These are phyloP conservation scores for Pseudonitzschia multistriata DNA, from an alignment of 108 stramenopile species.

Conservation along the genomic window DNA sequence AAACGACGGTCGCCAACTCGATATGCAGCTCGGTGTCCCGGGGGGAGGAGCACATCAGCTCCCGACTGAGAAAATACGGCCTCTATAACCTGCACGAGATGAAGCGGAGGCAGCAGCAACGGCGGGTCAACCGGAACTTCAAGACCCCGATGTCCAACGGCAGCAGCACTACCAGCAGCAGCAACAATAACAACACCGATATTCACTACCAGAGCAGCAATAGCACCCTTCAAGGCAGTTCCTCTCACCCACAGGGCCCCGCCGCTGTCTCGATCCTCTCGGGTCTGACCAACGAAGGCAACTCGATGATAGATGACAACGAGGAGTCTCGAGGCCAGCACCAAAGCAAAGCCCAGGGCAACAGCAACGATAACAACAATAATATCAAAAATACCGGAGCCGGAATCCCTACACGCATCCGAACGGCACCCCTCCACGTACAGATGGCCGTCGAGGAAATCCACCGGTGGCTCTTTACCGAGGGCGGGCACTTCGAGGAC, in stretches of 20 bases:
- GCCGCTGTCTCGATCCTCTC: background rate
- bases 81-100: background rate
- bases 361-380: background rate
- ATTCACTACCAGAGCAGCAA: background rate
- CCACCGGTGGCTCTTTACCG: conserved; percentile 23
- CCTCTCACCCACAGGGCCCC: background rate
- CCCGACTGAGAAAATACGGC: background rate
- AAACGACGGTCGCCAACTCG: background rate
- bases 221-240: background rate
- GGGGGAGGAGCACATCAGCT: background rate
- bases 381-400: background rate
- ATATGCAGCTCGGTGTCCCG: background rate
- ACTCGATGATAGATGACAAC: too few relatives aligned
- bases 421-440: conserved; percentile 1
- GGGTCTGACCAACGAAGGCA: too few relatives aligned
- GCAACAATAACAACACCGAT: background rate
- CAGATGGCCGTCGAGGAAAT: conserved; percentile 21
- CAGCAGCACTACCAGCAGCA: background rate
- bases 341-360: too few relatives aligned
- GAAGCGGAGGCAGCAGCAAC: background rate
- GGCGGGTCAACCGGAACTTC: background rate
- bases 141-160: background rate
- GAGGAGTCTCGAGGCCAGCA: too few relatives aligned
- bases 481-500: conserved; percentile 22
- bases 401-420: background rate